Evolutionary conservation across 371 early-diverging fungal species (phyloP), one percentile per base, ranked within the genome.

Genomic region (Mucor piriformis): DNA sequence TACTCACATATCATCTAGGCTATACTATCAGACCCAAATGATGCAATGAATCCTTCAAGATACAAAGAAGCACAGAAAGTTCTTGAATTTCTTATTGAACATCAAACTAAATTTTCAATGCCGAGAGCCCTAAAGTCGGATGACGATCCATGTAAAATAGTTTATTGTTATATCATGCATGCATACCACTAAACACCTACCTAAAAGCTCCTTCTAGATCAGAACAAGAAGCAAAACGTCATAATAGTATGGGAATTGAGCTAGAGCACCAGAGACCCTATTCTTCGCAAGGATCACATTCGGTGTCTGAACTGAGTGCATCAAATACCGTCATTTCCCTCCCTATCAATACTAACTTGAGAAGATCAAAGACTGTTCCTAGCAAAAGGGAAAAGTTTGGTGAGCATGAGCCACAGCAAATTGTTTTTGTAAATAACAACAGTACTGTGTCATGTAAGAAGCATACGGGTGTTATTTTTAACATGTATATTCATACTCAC

Each of bases 1-100:
- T 10, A 54, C 16, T 21, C 16, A 21, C 1, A n/a, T 35, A 27
- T 13, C 3, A 54, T 18, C 20, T 52, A 77, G 55, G 79, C 77
- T 18, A 73, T 86, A 13, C 59, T 87, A 6, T 80, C 82, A 3
- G 83, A 83, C 52, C 85, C 85, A 23, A 74, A 73, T 42, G 82
- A 85, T 57, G 71, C 75, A 23, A 70, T 82, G 65, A 76, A 74
- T 15, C 83, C 83, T 6, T 80, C 76, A 20, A 78, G 83, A 43
- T 86, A 85, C 57, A 83, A 81, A 51, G 70, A 77, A 24, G 82
- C 83, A 11, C 83, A 85, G 18, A 67, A 70, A 29, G 86, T 86
- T 11, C 58, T 88, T 1, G 82, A 77, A 34, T 84, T 84, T 50
- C 54, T 86, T 16, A 83, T 86, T 38, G 76, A 77, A 50, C 65